Base-by-base conservation (phyloP, 2,329 filamentous ascomycete genomes). In the Penicillium corylophilum region DNA sequence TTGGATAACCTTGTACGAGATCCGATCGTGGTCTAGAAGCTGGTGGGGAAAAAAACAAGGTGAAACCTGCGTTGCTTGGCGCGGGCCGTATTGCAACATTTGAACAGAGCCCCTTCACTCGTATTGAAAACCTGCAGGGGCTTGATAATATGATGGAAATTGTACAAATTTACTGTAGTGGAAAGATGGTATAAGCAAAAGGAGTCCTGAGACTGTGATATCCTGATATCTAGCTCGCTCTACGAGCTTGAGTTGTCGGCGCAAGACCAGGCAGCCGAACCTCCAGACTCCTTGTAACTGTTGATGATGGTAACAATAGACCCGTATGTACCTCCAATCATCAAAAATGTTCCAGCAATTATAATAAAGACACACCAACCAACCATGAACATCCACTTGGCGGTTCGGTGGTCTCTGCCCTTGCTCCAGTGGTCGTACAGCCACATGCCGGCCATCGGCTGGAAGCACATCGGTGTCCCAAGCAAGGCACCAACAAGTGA, bases 291-390 rank as follows among this genome's bases (percentile, higher is more conserved):
- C 18, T 63, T 62, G 45, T 77, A 75, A 1, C 64, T 64, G 4
- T 71, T 63, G 5, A 74, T 70, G 40, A 76, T 74, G 1, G 60
- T 67, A 7, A 75, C 65, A 2, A 79, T 60, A 0, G 74, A 74
- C 0, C 73, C 75, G 41, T 78, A 78, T 0, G 74, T 77, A 0
- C 76, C 77, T 4, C 65, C 72, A 40, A 78, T 54, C 65, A 72
- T 77, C 16, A 77, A 54, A 51, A 78, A 78, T 0, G 56, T 65
- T 5, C 74, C 74, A 0, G 59, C 51, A 2, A 68, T 41, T 16
- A 77, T 65, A 15, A 77, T 65, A 33, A 74, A 75, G 1, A 46
- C 33, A 43, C 59, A 60, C 56, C 60, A 65, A 9, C 47, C 46
- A 1, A 56, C 58, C 54, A 59, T 57, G 9, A 54, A 31, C 4